Evolutionary conservation across 2,329 filamentous ascomycete genomes (phyloP), one percentile per base, ranked within the genome.

Genomic region (Pseudocercospora cruenta): DNA sequence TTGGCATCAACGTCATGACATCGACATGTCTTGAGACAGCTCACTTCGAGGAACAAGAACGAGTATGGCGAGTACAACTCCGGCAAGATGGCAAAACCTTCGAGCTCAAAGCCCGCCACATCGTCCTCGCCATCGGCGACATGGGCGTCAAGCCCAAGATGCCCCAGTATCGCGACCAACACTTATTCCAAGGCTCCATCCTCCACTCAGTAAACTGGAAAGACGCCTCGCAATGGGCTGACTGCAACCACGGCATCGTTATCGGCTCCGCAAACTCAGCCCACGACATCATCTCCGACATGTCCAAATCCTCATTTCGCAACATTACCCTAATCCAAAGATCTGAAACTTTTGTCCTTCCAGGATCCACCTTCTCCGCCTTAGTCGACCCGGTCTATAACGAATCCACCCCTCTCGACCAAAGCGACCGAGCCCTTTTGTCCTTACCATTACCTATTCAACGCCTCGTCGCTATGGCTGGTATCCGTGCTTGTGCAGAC

Each of bases 211-310:
- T 19, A 43, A 19, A 43, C 39, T 43, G 39, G 39, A 43, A 43
- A 8, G 19, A 43, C 16, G 39, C 39, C 5, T 43, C 39, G 1
- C 1, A 19, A 19, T 43, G 82, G 82, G 14, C 51, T 8, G 76
- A 73, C 24, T 80, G 80, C 22, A 82, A 82, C 58, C 75, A 76
- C 36, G 82, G 79, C 6, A 67, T 83, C 16, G 77, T 83, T 0
- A 74, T 84, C 19, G 82, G 82, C 31, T 79, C 78, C 21, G 83
- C 80, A 54, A 83, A 83, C 68, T 82, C 81, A 1, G 81, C 79
- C 3, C 81, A 83, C 70, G 81, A 83, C 70, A 77, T 83, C 21
- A 79, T 81, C 4, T 76, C 80, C 67, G 80, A 83, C 71, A 83
- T 82, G 76, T 75, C 77, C 55, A 75, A 78, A 16, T 79, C 78